phyloP scores from a whole-genome alignment of 768 basidiomycete genomes.

The Cubamyces lactineus region DNA sequence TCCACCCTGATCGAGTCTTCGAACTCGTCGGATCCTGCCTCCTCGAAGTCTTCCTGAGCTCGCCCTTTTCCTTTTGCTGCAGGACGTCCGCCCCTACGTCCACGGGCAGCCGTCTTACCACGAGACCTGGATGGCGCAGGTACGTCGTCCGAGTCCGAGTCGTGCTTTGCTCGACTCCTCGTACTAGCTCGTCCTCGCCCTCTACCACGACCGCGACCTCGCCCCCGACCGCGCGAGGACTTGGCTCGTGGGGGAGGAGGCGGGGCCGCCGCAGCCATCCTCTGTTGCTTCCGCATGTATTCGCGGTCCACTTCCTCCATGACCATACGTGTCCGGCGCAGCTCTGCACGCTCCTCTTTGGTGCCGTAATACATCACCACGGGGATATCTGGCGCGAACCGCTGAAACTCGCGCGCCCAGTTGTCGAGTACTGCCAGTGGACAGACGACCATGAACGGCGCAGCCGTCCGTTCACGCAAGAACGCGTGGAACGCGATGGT shows the following conservation, averaged over 20 bases:
- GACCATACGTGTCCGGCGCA: slow-evolving; percentile 66
- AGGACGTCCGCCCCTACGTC: slow-evolving; percentile 2
- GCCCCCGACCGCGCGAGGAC: background rate
- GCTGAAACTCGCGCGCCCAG: slow-evolving; percentile 83
- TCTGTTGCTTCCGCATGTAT: slow-evolving; percentile 29
- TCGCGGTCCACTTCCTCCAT: slow-evolving; percentile 33
- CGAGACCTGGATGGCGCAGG: background rate
- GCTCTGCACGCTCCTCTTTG: slow-evolving; percentile 76
- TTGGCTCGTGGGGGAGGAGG: slow-evolving; percentile 26
- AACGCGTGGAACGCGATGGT: slow-evolving; percentile 93
- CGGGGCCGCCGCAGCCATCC: slow-evolving; percentile 31
- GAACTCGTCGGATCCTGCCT: slow-evolving; percentile 22
- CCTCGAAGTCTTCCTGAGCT: background rate
- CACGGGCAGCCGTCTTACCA: slow-evolving; percentile 3
- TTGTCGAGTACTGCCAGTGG: slow-evolving; percentile 93
- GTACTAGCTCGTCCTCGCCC: background rate
- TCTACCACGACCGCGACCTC: background rate
- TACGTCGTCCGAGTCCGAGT: slow-evolving; percentile 17
- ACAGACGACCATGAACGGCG: slow-evolving; percentile 87
- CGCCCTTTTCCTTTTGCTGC: background rate
- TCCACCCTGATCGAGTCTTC: slow-evolving; percentile 19
- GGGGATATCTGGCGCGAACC: slow-evolving; percentile 84
- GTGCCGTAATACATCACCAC: slow-evolving; percentile 91
- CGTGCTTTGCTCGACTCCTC: background rate
- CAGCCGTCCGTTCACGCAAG: slow-evolving; percentile 71